Conservation (phyloP, 768 basidiomycete species). For the Mrakia hoshinonis region DNA sequence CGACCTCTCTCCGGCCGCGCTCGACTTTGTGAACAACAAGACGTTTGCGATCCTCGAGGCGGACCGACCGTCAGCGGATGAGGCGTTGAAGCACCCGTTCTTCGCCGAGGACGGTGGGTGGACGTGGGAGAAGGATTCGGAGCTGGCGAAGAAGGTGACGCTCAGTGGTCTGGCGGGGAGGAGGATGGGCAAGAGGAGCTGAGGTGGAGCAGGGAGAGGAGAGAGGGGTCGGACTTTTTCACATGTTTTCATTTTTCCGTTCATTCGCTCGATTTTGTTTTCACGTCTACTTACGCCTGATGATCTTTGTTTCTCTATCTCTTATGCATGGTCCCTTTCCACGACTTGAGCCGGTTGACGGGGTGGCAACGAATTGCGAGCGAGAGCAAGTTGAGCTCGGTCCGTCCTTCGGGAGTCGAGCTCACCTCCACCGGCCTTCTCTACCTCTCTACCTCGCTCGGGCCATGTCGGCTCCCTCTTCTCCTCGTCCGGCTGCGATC, state of each 20-base stretch:
- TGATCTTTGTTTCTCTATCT: background rate
- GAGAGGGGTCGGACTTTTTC: background rate
- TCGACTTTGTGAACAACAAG: slow-evolving; percentile 68
- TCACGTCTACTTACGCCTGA: background rate
- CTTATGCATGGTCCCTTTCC: too few species aligned
- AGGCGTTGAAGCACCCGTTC: slow-evolving; percentile 57
- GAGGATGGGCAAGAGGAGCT: background rate
- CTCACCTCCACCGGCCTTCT: background rate
- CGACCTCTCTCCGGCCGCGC: slow-evolving; percentile 60
- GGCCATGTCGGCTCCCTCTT: background rate
- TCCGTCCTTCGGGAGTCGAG: too few species aligned
- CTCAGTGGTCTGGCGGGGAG: background rate
- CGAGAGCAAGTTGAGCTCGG: too few species aligned
- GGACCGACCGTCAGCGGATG: slow-evolving; percentile 67
- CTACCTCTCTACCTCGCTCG: background rate
- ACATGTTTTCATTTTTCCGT: background rate
- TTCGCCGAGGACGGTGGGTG: slow-evolving; percentile 16
- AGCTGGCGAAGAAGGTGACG: slow-evolving; percentile 24
- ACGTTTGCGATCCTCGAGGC: slow-evolving; percentile 86
- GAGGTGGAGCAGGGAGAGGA: background rate
- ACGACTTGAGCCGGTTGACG: too few species aligned
- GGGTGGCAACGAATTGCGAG: too few species aligned
- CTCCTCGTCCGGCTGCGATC: background rate
- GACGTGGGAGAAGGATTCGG: slow-evolving; percentile 22
- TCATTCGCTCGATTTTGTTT: background rate